phyloP scores from a whole-genome alignment of 805 yeast genomes.

The Candida odintsovae region DNA sequence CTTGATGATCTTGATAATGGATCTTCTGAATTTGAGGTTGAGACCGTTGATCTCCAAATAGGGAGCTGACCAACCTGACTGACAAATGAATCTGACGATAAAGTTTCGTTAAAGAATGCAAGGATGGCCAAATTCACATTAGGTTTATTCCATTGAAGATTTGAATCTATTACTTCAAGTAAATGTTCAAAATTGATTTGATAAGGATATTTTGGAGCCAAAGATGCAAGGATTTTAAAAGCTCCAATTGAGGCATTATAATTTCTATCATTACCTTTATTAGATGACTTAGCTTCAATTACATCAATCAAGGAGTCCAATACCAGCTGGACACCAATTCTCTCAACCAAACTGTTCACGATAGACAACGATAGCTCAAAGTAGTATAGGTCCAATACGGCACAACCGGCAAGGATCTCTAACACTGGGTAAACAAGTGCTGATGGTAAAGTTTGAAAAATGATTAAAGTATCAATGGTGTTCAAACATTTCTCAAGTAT shows the following conservation, averaged over 20 bases:
- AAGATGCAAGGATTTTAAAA: conserved; percentile 29
- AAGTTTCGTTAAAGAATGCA: conserved; percentile 32
- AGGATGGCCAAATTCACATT: conserved; percentile 36
- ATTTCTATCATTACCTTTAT: conserved; percentile 11
- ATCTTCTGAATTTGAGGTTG: neutral
- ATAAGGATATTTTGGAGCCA: conserved; percentile 23
- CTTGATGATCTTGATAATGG: neutral
- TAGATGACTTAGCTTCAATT: conserved; percentile 1
- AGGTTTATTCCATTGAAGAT: conserved; percentile 31
- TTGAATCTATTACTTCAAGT: conserved; percentile 28
- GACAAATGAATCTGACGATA: conserved; percentile 26
- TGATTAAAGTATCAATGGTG: conserved; percentile 37
- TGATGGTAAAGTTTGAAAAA: conserved; percentile 42
- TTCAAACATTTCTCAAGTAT: conserved; percentile 35
- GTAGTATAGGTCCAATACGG: conserved; percentile 31
- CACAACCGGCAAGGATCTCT: conserved; percentile 41
- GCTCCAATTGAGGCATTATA: conserved; percentile 35
- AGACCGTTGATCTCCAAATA: conserved; percentile 29
- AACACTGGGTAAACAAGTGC: conserved; percentile 31
- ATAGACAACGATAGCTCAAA: conserved; percentile 32
- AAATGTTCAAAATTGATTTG: conserved; percentile 26
- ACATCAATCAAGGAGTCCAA: conserved; percentile 13
- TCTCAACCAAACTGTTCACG: conserved; percentile 29
- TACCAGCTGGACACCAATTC: conserved; percentile 9
- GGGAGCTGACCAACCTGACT: conserved; percentile 32